Conservation (phyloP, 345 rosid species). For the Microcos paniculata region DNA sequence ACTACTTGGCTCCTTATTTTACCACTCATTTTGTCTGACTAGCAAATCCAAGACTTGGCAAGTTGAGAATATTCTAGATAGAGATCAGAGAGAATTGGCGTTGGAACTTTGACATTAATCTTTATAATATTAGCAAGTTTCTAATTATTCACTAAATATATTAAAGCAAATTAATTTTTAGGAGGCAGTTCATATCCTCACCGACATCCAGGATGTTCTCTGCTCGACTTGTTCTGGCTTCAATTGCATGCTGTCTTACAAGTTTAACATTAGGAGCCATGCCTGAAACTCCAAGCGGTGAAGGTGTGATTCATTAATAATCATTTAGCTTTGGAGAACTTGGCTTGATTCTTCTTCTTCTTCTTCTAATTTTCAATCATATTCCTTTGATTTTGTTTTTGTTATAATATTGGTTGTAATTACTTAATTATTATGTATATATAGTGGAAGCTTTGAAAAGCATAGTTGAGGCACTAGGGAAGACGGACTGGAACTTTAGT, state of each 20-base stretch:
- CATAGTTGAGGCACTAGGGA: slow-evolving; percentile 43
- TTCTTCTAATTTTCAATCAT: neutral
- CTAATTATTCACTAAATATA: no score
- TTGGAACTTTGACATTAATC: no score
- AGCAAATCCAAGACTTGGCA: no score
- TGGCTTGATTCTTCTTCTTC: neutral
- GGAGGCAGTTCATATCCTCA: no score
- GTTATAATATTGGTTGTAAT: neutral
- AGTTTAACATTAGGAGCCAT: slow-evolving; percentile 28
- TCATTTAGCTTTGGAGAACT: no score
- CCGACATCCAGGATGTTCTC: neutral
- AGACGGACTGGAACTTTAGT: slow-evolving; percentile 51
- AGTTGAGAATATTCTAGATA: no score
- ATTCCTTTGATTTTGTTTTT: neutral
- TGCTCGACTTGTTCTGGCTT: slow-evolving; percentile 12
- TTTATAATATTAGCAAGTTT: no score
- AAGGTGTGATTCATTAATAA: slow-evolving; percentile 23
- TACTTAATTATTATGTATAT: neutral
- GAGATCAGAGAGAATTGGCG: no score
- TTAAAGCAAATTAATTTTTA: no score
- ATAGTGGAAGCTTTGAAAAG: slow-evolving; percentile 46
- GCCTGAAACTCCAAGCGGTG: slow-evolving; percentile 23
- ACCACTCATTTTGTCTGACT: no score
- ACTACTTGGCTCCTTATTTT: no score
- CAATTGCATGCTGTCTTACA: slow-evolving; percentile 18